Base-by-base conservation (phyloP, 129 eudicot genomes). In the Centella asiatica region DNA sequence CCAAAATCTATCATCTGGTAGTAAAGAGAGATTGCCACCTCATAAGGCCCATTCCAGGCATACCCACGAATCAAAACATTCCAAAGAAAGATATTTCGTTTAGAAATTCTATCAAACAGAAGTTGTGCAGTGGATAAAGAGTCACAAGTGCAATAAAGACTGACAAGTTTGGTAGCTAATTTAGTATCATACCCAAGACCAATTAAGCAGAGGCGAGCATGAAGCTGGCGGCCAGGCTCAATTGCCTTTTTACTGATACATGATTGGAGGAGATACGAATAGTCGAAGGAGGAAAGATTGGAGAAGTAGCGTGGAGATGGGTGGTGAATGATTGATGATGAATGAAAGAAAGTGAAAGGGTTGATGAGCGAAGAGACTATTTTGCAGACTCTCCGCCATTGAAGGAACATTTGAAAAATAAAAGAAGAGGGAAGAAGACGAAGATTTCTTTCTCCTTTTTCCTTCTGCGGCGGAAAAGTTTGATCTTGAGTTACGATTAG, bases 1-100 rank as follows among this genome's bases (percentile, higher is more conserved):
- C 62, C 62, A n/a, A 29, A n/a, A 32, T 56, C 62, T 29, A 56
- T 24, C 62, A 56, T 32, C 32, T 56, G 44, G 44, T 32, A 56
- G 13, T 56, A 56, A 56, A 56, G 62, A 31, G 62, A 32, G 6
- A 56, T 56, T 8, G 62, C 62, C 32, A 22, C 40, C 44, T 0
- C 25, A 2, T 56, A 56, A 31, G 62, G 62, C 3, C 62, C 62
- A 56, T 56, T 56, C 62, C 62, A 56, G 5, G 62, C 62, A 56
- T 56, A 56, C 44, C 62, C 62, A 0, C 62, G 62, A 56, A 56
- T 56, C 62, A 56, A 56, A 31, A 56, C 44, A 56, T 56, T 56
- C 62, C 62, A 56, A 32, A 56, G 62, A 32, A 56, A 56, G 20
- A 56, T 56, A 56, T 56, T 56, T 9, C 44, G 26, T 22, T 56